phyloP scores from a whole-genome alignment of 208 protist species.

The Trypanosoma grayi region DNA sequence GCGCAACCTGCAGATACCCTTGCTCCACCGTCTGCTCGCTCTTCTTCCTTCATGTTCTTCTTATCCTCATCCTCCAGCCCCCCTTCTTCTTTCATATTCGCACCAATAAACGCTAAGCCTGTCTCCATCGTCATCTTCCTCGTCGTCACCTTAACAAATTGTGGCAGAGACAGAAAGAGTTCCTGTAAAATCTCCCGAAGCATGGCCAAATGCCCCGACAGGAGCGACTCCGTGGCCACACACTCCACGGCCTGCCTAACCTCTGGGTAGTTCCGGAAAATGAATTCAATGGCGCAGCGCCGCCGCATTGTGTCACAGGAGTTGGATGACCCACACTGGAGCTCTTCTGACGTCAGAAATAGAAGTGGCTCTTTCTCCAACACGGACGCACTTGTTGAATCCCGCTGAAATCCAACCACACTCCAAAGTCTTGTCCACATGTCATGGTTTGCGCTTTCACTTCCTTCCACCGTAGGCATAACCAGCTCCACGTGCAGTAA shows the following conservation, averaged over 20 bases:
- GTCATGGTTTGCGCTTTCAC: not conserved
- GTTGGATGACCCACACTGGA: not conserved
- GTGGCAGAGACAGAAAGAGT: slow-evolving; percentile 30
- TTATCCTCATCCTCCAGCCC: no score
- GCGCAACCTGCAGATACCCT: not conserved
- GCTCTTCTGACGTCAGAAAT: not conserved
- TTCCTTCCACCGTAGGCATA: slow-evolving; percentile 2
- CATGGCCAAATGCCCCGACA: slow-evolving; percentile 26
- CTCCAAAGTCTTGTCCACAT: slow-evolving; percentile 8
- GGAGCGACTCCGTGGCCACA: slow-evolving; percentile 22
- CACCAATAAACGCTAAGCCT: not conserved
- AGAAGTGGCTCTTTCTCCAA: slow-evolving; percentile 2
- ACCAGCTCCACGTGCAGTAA: slow-evolving; percentile 51
- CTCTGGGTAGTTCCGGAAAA: slow-evolving; percentile 12
- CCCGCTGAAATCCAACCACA: slow-evolving; percentile 13
- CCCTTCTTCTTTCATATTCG: not conserved
- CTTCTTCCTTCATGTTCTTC: not conserved
- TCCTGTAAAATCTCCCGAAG: slow-evolving; percentile 30
- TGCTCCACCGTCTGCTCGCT: no score
- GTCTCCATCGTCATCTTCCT: not conserved
- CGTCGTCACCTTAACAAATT: slow-evolving; percentile 25
- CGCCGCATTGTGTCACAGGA: not conserved
- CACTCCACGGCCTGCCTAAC: slow-evolving; percentile 13
- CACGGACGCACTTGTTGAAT: not conserved
- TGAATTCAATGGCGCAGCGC: slow-evolving; percentile 9